These are phyloP conservation scores for Ramalina intermedia DNA, from an alignment of 495 filamentous ascomycete genomes.

Conservation along the genomic window DNA sequence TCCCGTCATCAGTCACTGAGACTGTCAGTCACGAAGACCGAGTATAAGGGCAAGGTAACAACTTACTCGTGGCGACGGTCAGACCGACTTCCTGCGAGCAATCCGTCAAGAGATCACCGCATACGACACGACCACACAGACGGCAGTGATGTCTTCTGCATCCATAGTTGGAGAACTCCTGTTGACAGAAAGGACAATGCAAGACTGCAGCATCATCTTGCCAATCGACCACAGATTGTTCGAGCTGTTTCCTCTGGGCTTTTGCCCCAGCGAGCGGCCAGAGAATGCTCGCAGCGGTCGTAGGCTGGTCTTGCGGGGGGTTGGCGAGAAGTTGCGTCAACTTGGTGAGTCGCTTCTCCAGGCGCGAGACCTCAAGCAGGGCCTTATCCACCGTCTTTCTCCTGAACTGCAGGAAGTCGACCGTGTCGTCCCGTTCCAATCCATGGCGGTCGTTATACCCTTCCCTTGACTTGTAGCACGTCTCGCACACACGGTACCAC, in stretches of 20 bases:
- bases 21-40: conserved; percentile 2
- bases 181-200: conserved; percentile 84
- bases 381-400: conserved; percentile 69
- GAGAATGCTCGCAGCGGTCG: conserved; percentile 30
- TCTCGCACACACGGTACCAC: conserved; percentile 94
- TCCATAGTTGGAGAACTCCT: conserved; percentile 80
- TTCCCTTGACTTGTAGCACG: conserved; percentile 89
- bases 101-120: conserved; percentile 65
- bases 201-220: conserved; percentile 74
- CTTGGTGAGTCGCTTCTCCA: conserved; percentile 85
- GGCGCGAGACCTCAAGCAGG: conserved; percentile 68
- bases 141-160: conserved; percentile 90
- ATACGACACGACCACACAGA: conserved; percentile 84
- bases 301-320: conserved; percentile 45
- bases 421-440: conserved; percentile 51
- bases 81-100: conserved; percentile 78
- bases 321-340: conserved; percentile 71
- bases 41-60: neutral
- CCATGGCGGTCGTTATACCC: conserved; percentile 86
- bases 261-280: conserved; percentile 46
- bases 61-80: conserved; percentile 57
- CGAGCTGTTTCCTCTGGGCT: conserved; percentile 59
- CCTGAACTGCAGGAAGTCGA: conserved; percentile 49
- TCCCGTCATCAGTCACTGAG: conserved; percentile 8
- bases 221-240: conserved; percentile 89